Evolutionary conservation across 2,329 filamentous ascomycete genomes (phyloP), one percentile per base, ranked within the genome.

Genomic region (Penicillium sp.): DNA sequence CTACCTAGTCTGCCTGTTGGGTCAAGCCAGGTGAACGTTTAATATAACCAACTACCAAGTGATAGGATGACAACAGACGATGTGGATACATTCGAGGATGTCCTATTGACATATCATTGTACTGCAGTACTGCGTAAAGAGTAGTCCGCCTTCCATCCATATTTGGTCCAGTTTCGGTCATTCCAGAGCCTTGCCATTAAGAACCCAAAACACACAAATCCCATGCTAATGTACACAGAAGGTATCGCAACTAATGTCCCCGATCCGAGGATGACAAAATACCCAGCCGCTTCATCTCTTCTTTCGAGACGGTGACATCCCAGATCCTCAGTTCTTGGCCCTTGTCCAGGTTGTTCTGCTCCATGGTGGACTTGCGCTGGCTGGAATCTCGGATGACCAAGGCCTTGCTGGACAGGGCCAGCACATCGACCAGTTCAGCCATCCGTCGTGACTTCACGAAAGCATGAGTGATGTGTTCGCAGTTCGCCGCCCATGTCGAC

Each of bases 401-500:
- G 2, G 85, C 83, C 69, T 88, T 87, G 69, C 88, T 90, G 47
- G 84, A 86, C 43, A 82, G 77, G 1, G 92, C 89, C 65, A 97
- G 84, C 10, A 80, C 81, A 63, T 87, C 82, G 11, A 91, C 80
- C 34, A 93, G 75, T 72, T 92, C 88, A 61, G 81, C 80, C 82
- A 92, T 86, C 39, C 86, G 80, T 28, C 79, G 78, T 2, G 82
- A 79, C 46, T 79, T 76, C 46, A 83, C 69, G 58, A 93, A 87
- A 37, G 81, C 79, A 19, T 75, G 71, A 1, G 85, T 81, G 34
- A 92, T 70, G 57, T 86, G 83, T 19, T 83, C 83, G 52, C 78
- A 80, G 56, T 84, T 81, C 49, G 86, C 83, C 2, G 92, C 89
- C 42, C 95, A 80, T 2, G 84, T 83, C 1, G 89, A 85, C 13